Percentiles rank a stretch among this genome's conserved stretches.
phyloP scores from a whole-genome alignment of 1,284 basidiomycete species.

The Agaricales sp. region DNA sequence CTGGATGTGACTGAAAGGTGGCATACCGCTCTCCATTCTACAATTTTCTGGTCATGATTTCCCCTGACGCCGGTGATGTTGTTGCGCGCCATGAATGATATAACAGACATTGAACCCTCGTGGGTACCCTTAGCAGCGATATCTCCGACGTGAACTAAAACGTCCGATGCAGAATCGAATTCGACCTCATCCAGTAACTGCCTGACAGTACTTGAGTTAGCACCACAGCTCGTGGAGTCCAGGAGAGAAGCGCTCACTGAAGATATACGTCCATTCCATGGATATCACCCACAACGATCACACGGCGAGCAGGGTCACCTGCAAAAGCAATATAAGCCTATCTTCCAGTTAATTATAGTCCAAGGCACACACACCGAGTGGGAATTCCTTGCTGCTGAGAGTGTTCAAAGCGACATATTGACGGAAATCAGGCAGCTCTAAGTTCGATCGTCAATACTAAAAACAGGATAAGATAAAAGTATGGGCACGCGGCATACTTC shows the following conservation, averaged over 20 bases:
- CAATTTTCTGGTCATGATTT: constrained; percentile 83
- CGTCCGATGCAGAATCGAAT: constrained; percentile 52
- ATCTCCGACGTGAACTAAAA: constrained; percentile 75
- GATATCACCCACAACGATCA: constrained; percentile 75
- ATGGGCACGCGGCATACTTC: too few species aligned
- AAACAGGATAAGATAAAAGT: too few species aligned
- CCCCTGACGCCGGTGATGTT: constrained; percentile 72
- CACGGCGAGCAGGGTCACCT: constrained; percentile 44
- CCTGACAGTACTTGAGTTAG: constrained; percentile 24
- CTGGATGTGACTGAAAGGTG: background rate
- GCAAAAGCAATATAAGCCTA: constrained; percentile 3
- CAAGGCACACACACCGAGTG: constrained; percentile 31
- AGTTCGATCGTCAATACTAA: too few species aligned
- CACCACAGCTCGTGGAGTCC: background rate
- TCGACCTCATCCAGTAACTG: constrained; percentile 48
- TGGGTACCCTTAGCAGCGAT: constrained; percentile 61
- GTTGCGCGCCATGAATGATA: constrained; percentile 53
- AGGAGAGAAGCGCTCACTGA: constrained; percentile 34
- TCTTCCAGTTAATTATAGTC: background rate
- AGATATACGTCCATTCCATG: constrained; percentile 72
- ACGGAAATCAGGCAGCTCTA: constrained; percentile 47
- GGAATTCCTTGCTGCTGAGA: constrained; percentile 37
- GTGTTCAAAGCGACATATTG: constrained; percentile 31
- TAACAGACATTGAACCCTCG: constrained; percentile 47
- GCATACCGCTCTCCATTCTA: constrained; percentile 61